Evolutionary conservation across 2,329 filamentous ascomycete species (phyloP).

Genomic region (Leptographium radiaticola): DNA sequence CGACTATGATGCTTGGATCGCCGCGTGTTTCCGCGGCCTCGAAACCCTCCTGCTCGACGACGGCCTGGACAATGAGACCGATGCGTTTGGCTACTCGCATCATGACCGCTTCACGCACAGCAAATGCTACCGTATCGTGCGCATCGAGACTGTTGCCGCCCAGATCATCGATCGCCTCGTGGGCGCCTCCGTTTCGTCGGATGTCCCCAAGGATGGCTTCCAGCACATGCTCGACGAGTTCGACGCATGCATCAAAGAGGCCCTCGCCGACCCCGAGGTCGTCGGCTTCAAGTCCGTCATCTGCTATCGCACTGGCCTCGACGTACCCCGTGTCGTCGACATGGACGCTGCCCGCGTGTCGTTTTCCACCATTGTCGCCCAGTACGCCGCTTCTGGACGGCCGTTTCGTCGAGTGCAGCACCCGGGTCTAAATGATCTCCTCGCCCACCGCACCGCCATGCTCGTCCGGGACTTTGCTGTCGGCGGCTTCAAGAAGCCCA

Average conservation of each 20-base stretch:
- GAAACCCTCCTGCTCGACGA: slow-evolving; percentile 70
- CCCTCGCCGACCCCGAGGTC: slow-evolving; percentile 52
- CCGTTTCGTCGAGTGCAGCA: slow-evolving; percentile 43
- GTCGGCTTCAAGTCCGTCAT: slow-evolving; percentile 75
- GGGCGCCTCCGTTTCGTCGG: slow-evolving; percentile 17
- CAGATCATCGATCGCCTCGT: slow-evolving; percentile 38
- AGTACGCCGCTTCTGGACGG: slow-evolving; percentile 15
- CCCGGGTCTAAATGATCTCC: slow-evolving; percentile 52
- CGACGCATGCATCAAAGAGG: slow-evolving; percentile 35
- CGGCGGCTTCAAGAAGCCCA: slow-evolving; percentile 45
- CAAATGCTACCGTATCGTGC: slow-evolving; percentile 58
- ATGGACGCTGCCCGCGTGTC: slow-evolving; percentile 26
- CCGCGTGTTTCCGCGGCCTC: slow-evolving; percentile 55
- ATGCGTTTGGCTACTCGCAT: slow-evolving; percentile 47
- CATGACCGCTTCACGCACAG: slow-evolving; percentile 53
- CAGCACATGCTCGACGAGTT: slow-evolving; percentile 36
- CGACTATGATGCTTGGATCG: slow-evolving; percentile 43
- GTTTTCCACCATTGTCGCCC: slow-evolving; percentile 22
- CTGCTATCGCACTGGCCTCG: slow-evolving; percentile 66
- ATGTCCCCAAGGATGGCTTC: slow-evolving; percentile 25
- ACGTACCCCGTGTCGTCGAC: slow-evolving; percentile 34
- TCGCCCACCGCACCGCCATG: slow-evolving; percentile 52
- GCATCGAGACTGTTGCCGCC: slow-evolving; percentile 62
- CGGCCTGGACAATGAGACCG: slow-evolving; percentile 43
- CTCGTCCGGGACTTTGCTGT: slow-evolving; percentile 35